Evolutionary conservation across 495 filamentous ascomycete species (phyloP), one percentile per base, ranked within the genome.

Genomic region (Clohesyomyces aquaticus): DNA sequence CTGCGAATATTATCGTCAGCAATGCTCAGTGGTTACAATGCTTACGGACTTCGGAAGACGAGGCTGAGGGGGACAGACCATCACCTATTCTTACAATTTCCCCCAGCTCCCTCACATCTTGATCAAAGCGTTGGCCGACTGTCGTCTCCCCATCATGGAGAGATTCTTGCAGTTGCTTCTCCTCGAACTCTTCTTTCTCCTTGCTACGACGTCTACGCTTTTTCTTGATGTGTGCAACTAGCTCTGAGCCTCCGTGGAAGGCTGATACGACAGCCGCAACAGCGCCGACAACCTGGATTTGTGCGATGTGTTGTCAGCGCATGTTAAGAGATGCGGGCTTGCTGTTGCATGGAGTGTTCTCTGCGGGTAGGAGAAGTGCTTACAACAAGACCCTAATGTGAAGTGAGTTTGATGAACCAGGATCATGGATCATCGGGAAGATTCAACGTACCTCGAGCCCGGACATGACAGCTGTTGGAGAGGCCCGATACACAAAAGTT

Each of bases 191-290:
- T 54, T 72, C 71, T 50, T 71, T 71, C 12, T 60, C 63, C 47
- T 43, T 58, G 22, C 51, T 63, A 11, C 62, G 73, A 18, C 66
- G 65, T 21, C 62, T 68, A 52, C 71, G 73, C 59, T 76, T 79
- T 21, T 72, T 73, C 59, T 74, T 77, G 54, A 81, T 74, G 4
- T 74, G 60, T 4, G 63, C 54, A 32, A 77, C 68, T 22, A 81
- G 66, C 2, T 76, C 64, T 18, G 71, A 59, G 19, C 75, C 78
- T 54, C 79, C 77, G 27, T 76, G 73, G 66, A 80, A 81, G 38
- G 78, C 75, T 43, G 75, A 77, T 26, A 79, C 74, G 32, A 80
- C 72, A 61, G 78, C 72, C 32, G 72, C 73, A 4, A 82, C 75
- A 43, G 74, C 76, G 6, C 68, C 74, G 38, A 75, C 68, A 35